Evolutionary conservation across 2,329 filamentous ascomycete species (phyloP).

Genomic region (Fusarium tupiense): DNA sequence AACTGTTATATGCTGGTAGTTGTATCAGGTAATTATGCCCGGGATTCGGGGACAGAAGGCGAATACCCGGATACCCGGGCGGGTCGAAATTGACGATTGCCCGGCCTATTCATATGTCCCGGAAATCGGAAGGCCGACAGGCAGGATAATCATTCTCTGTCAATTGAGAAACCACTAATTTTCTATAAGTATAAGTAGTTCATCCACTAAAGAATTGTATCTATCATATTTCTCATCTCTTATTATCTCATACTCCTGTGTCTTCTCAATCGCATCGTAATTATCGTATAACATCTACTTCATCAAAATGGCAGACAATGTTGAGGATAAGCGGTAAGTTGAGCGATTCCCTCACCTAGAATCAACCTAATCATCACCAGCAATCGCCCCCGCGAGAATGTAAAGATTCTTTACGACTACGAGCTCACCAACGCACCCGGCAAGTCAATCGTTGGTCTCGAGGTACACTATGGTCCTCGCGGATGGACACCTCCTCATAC

Average conservation of each 20-base stretch:
- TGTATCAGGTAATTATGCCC: accelerated
- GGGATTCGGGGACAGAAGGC: too few relatives aligned
- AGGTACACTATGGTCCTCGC: constrained; percentile 6
- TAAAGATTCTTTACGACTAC: constrained; percentile 18
- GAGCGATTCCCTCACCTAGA: accelerated
- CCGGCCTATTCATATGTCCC: too few relatives aligned
- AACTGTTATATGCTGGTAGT: not conserved
- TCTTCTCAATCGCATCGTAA: too few relatives aligned
- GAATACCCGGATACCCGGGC: constrained; percentile 8
- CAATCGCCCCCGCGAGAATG: constrained; percentile 24
- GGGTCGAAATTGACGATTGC: not conserved
- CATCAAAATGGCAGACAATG: not conserved
- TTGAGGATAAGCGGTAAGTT: not conserved
- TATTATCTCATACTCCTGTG: accelerated
- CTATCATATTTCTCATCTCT: too few relatives aligned
- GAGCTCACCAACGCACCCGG: constrained; percentile 22
- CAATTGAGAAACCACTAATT: accelerated
- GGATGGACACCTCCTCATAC: constrained; percentile 30
- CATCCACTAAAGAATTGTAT: accelerated
- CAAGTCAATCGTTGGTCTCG: constrained; percentile 20
- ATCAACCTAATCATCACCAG: accelerated
- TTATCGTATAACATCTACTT: accelerated
- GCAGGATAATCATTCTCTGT: not conserved
- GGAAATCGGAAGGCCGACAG: not conserved
- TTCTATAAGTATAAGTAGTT: not conserved